Percentiles rank a stretch among this genome's conserved stretches.
Conservation (phyloP, 805 yeast species). For the Jamesozyma hellenica region DNA sequence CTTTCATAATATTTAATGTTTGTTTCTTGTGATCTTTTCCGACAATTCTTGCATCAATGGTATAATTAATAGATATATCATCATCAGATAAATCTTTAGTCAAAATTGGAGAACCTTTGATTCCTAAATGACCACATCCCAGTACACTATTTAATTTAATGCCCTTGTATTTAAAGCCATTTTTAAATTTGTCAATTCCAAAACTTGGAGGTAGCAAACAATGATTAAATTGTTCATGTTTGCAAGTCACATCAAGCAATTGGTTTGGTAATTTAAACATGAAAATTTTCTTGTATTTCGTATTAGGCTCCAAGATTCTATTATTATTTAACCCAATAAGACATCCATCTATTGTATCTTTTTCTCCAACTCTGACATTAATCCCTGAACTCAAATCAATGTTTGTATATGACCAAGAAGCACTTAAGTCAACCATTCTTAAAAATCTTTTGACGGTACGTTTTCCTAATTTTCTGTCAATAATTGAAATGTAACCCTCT, state of each 20-base stretch:
- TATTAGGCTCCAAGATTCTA: conserved; percentile 39
- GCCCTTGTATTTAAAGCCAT: conserved; percentile 24
- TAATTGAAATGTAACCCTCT: conserved; percentile 33
- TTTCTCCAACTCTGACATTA: conserved; percentile 35
- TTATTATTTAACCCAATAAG: conserved; percentile 41
- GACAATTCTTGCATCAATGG: conserved; percentile 47
- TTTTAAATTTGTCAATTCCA: conserved; percentile 29
- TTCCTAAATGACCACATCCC: conserved; percentile 43
- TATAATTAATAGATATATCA: conserved; percentile 39
- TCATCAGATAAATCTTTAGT: conserved; percentile 42
- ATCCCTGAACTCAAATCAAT: conserved; percentile 45
- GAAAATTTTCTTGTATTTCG: conserved; percentile 47
- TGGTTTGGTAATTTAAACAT: conserved; percentile 48
- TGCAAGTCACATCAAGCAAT: conserved; percentile 43
- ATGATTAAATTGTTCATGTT: conserved; percentile 34
- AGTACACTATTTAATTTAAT: conserved; percentile 27
- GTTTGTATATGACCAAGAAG: conserved; percentile 42
- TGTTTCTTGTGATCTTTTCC: conserved; percentile 32
- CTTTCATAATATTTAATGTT: conserved; percentile 27
- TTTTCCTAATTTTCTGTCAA: conserved; percentile 27
- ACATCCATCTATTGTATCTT: conserved; percentile 38
- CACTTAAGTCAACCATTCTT: conserved; percentile 52
- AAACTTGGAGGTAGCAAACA: conserved; percentile 34
- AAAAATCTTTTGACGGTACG: conserved; percentile 39
- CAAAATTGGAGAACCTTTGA: conserved; percentile 44